Evolutionary conservation across 2,329 filamentous ascomycete species (phyloP).

Genomic region (Verticillium nonalfalfae): DNA sequence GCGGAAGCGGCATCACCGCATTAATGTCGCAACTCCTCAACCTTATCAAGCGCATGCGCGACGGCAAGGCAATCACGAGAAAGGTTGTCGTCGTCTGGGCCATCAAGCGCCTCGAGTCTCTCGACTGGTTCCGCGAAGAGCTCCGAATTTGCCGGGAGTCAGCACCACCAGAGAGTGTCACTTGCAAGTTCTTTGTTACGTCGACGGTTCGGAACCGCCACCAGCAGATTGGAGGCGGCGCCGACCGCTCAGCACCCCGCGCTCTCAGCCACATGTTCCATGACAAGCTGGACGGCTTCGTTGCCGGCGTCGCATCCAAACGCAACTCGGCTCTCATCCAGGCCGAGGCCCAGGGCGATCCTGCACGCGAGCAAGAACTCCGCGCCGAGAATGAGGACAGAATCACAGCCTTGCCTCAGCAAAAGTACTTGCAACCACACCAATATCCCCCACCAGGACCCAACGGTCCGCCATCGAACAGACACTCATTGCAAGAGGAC

Average conservation of each 20-base stretch:
- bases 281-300: slow-evolving; percentile 81
- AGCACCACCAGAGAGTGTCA: slow-evolving; percentile 80
- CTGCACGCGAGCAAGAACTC: slow-evolving; percentile 72
- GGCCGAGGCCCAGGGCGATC: slow-evolving; percentile 73
- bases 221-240: slow-evolving; percentile 9
- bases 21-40: slow-evolving; percentile 87
- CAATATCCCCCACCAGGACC: background rate
- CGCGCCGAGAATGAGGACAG: slow-evolving; percentile 78
- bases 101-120: slow-evolving; percentile 80
- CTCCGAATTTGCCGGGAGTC: slow-evolving; percentile 85
- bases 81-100: slow-evolving; percentile 93
- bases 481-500: slow-evolving; percentile 33
- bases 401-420: slow-evolving; percentile 72
- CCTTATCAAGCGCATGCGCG: slow-evolving; percentile 93
- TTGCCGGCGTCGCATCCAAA: slow-evolving; percentile 81
- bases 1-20: slow-evolving; percentile 90
- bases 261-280: slow-evolving; percentile 72
- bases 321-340: slow-evolving; percentile 78
- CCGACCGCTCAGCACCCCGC: slow-evolving; percentile 44
- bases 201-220: slow-evolving; percentile 54
- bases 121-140: slow-evolving; percentile 98
- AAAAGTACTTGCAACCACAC: slow-evolving; percentile 56
- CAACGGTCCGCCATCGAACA: slow-evolving; percentile 20
- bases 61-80: slow-evolving; percentile 88
- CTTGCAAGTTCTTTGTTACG: slow-evolving; percentile 93